Evolutionary conservation across 2,329 filamentous ascomycete genomes (phyloP).

Genomic region (Delphinella strobiligena): DNA sequence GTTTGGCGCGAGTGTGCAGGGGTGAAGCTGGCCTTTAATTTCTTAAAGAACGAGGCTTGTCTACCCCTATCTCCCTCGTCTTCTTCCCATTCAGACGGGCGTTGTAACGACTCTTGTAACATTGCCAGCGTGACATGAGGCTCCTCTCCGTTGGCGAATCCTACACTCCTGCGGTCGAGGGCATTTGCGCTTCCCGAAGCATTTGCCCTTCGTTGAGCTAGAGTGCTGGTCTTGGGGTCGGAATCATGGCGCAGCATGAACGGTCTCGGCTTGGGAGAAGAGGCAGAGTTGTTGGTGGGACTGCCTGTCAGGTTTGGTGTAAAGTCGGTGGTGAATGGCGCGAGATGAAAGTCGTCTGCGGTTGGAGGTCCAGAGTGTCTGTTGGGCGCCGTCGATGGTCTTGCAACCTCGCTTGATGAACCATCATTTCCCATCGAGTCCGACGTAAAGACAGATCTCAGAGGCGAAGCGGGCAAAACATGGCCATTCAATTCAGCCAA

Average conservation of each 20-base stretch:
- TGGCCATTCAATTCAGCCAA: too few relatives aligned
- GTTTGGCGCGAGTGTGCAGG: constrained; percentile 38
- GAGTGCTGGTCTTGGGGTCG: constrained; percentile 1
- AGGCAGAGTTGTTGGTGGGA: constrained; percentile 2
- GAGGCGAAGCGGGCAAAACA: too few relatives aligned
- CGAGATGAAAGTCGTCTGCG: constrained; percentile 6
- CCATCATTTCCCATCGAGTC: too few relatives aligned
- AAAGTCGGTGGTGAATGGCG: neutral
- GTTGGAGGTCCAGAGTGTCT: constrained; percentile 6
- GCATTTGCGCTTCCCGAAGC: constrained; percentile 23
- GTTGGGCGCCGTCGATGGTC: too few relatives aligned
- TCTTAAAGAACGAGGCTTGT: constrained; percentile 57
- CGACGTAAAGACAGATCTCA: too few relatives aligned
- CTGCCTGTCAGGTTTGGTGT: constrained; percentile 1
- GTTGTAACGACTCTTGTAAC: constrained; percentile 16
- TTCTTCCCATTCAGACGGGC: constrained; percentile 43
- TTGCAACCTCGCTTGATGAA: too few relatives aligned
- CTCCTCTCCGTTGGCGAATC: constrained; percentile 46
- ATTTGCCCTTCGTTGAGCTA: constrained; percentile 5
- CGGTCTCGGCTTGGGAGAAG: constrained; percentile 2
- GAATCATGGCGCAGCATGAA: constrained; percentile 8
- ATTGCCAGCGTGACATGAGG: neutral
- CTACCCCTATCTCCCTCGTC: constrained; percentile 53
- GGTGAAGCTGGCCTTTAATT: constrained; percentile 60
- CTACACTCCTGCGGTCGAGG: constrained; percentile 53